Base-by-base conservation (phyloP, 31 red algal genomes). In the Odonthalia washingtoniensis region DNA sequence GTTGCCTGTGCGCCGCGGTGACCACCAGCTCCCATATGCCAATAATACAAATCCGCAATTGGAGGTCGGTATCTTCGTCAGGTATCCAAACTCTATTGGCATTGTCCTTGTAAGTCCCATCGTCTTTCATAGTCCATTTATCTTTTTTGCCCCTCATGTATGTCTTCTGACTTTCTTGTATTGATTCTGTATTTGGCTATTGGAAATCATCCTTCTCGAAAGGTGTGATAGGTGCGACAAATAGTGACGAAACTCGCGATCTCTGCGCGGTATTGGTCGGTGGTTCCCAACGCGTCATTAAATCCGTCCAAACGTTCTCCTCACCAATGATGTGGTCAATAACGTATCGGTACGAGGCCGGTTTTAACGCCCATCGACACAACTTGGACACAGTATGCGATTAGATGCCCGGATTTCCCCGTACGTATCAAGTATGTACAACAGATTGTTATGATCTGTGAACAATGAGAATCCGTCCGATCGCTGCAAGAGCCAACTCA, bases 251-350 rank as follows among this genome's bases (percentile, higher is more conserved):
- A n/a, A n/a, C n/a, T n/a, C n/a, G n/a, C n/a, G n/a, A n/a, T n/a
- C n/a, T n/a, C n/a, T n/a, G n/a, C n/a, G n/a, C n/a, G n/a, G n/a
- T n/a, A n/a, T n/a, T n/a, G n/a, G n/a, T n/a, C n/a, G n/a, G n/a
- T n/a, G n/a, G n/a, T n/a, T n/a, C n/a, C n/a, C n/a, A n/a, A n/a
- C n/a, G n/a, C n/a, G n/a, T n/a, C n/a, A n/a, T n/a, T n/a, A 1
- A 75, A 40, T 82, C 76, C 5, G 63, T 65, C 39, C 63, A 82
- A 2, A n/a, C n/a, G n/a, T n/a, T n/a, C n/a, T n/a, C n/a, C n/a
- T n/a, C n/a, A n/a, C n/a, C n/a, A n/a, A n/a, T 0, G 35, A 90
- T 80, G 46, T 90, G 63, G 44, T 75, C 77, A 46, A 81, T 62
- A 5, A 37, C 32, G 14, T 81, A 2, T 64, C 32, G 39, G 75